Evolutionary conservation across 2,329 filamentous ascomycete species (phyloP).

Genomic region (Colletotrichum sp.): DNA sequence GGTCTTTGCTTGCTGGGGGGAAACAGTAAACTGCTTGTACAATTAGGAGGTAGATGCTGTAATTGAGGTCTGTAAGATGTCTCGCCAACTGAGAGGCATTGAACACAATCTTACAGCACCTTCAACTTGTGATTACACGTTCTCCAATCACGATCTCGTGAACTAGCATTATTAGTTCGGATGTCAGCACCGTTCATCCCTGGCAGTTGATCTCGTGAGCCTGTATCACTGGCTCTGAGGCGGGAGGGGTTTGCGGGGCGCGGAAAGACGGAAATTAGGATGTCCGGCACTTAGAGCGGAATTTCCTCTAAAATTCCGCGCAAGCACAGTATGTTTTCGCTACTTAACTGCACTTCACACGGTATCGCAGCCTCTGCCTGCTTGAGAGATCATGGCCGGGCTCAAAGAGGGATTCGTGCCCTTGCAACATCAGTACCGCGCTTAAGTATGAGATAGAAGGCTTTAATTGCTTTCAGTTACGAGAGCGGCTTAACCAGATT

Average conservation of each 20-base stretch:
- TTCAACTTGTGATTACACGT: neutral
- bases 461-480: neutral
- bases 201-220: neutral
- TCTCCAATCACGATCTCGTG: neutral
- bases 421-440: neutral
- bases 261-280: neutral
- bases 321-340: accelerated
- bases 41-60: neutral
- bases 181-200: neutral
- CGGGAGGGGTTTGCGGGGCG: neutral
- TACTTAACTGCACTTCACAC: neutral
- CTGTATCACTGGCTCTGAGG: neutral
- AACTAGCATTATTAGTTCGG: neutral
- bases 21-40: neutral
- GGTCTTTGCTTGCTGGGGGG: neutral
- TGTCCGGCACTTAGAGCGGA: neutral
- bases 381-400: neutral
- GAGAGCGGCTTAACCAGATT: neutral
- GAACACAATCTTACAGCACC: neutral
- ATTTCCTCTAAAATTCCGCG: neutral
- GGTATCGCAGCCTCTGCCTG: accelerated
- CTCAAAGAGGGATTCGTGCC: neutral
- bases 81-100: neutral
- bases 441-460: neutral
- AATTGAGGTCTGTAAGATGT: neutral